Evolutionary conservation across 805 yeast genomes (phyloP).

Genomic region (Wickerhamiella shivajii): DNA sequence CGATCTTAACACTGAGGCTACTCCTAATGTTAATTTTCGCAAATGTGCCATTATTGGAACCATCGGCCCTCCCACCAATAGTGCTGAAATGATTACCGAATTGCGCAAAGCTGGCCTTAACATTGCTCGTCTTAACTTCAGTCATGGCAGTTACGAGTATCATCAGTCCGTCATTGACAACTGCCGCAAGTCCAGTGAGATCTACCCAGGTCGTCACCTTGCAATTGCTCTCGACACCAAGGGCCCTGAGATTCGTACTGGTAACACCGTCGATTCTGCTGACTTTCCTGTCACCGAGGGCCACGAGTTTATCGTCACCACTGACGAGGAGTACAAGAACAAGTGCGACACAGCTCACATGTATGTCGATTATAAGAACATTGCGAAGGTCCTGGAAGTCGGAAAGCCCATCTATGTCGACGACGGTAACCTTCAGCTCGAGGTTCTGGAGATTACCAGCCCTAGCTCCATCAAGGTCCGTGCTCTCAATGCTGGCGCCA

Average conservation of each 20-base stretch:
- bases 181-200: conserved; percentile 83
- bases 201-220: conserved; percentile 88
- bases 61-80: conserved; percentile 96
- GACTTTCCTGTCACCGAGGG: conserved; percentile 75
- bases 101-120: conserved; percentile 95
- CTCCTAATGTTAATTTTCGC: conserved; percentile 70
- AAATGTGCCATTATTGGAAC: conserved; percentile 97
- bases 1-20: conserved; percentile 52
- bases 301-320: conserved; percentile 87
- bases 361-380: conserved; percentile 91
- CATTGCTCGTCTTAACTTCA: conserved; percentile 97
- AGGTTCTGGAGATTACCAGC: conserved; percentile 74
- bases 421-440: conserved; percentile 94
- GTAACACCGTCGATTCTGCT: conserved; percentile 65
- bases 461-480: conserved; percentile 68
- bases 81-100: conserved; percentile 65
- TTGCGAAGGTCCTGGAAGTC: conserved; percentile 76
- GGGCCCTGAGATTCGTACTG: conserved; percentile 99
- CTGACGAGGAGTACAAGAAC: conserved; percentile 66
- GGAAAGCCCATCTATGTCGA: conserved; percentile 92
- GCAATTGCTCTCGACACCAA: conserved; percentile 98
- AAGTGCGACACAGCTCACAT: conserved; percentile 64
- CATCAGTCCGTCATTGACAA: conserved; percentile 95
- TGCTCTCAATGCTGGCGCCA: conserved; percentile 88
- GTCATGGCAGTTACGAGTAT: conserved; percentile 96